phyloP scores from a whole-genome alignment of 768 basidiomycete genomes.

The Leccinum uliginosum region DNA sequence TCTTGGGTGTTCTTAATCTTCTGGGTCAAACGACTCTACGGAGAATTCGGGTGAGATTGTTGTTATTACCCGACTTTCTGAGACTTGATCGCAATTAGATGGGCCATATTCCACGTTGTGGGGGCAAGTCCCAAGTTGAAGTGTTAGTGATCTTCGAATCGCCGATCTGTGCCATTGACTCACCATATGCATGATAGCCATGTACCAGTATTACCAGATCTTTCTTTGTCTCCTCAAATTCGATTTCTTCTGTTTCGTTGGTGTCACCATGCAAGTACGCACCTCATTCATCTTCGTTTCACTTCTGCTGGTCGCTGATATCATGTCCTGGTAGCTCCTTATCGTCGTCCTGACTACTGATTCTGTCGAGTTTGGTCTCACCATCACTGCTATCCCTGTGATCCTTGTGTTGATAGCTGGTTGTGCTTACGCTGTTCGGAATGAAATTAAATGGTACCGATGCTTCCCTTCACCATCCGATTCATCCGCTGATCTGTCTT shows the following conservation, averaged over 20 bases:
- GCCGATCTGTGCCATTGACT: neutral
- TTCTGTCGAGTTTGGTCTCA: slow-evolving; percentile 77
- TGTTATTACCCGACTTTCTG: neutral
- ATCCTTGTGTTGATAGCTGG: slow-evolving; percentile 62
- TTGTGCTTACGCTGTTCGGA: slow-evolving; percentile 67
- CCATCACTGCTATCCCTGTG: slow-evolving; percentile 78
- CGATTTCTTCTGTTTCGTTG: slow-evolving; percentile 84
- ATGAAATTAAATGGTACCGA: slow-evolving; percentile 74
- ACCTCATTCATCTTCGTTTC: neutral
- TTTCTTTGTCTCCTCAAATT: slow-evolving; percentile 87
- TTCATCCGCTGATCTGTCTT: neutral
- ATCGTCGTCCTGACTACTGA: slow-evolving; percentile 65
- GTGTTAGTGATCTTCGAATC: slow-evolving; percentile 40
- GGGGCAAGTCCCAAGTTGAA: slow-evolving; percentile 85
- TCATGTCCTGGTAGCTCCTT: slow-evolving; percentile 49
- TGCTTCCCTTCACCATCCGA: neutral
- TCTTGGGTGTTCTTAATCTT: slow-evolving; percentile 67
- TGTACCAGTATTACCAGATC: slow-evolving; percentile 88
- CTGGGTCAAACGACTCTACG: slow-evolving; percentile 66
- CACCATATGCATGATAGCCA: slow-evolving; percentile 42
- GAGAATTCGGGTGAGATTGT: slow-evolving; percentile 71
- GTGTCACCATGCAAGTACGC: slow-evolving; percentile 82
- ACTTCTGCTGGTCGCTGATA: neutral
- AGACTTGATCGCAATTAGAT: slow-evolving; percentile 41
- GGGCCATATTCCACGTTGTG: slow-evolving; percentile 89